phyloP scores from a whole-genome alignment of 2,329 filamentous ascomycete genomes.

The Xylariaceae sp. region DNA sequence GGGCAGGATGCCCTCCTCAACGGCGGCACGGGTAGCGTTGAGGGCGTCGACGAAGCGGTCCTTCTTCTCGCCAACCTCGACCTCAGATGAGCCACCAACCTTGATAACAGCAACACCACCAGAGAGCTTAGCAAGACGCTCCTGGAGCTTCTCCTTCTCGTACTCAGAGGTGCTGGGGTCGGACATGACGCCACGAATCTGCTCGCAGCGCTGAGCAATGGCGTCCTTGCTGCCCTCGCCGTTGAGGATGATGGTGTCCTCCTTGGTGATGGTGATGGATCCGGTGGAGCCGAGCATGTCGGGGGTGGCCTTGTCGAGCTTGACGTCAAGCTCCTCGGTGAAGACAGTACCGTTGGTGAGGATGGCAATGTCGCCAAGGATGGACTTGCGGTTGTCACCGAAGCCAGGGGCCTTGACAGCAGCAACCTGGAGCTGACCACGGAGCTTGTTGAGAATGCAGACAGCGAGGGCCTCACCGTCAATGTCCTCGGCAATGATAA shows the following conservation, averaged over 20 bases:
- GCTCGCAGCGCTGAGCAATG: constrained; percentile 93
- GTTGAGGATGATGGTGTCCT: constrained; percentile 98
- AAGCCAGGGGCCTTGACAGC: constrained; percentile 99
- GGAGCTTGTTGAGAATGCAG: constrained; percentile 99
- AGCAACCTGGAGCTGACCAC: constrained; percentile 96
- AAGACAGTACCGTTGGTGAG: constrained; percentile 97
- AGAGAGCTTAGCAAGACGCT: constrained; percentile 98
- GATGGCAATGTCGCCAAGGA: constrained; percentile 92
- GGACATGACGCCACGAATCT: constrained; percentile 94
- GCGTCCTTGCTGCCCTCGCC: constrained; percentile 92
- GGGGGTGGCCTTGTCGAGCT: constrained; percentile 95
- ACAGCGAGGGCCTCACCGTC: constrained; percentile 97
- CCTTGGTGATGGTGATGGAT: constrained; percentile 99
- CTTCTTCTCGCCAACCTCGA: constrained; percentile 99
- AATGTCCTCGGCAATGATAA: constrained; percentile 99
- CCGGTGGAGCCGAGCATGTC: constrained; percentile 97
- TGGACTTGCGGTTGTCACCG: constrained; percentile 99
- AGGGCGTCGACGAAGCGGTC: constrained; percentile 97
- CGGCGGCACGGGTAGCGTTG: constrained; percentile 94
- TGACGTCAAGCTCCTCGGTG: constrained; percentile 96
- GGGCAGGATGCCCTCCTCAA: constrained; percentile 98
- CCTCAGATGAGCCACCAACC: constrained; percentile 94
- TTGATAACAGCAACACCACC: constrained; percentile 99
- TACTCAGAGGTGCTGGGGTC: constrained; percentile 96
- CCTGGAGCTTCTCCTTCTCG: constrained; percentile 99